phyloP scores from a whole-genome alignment of 2,329 filamentous ascomycete genomes.

The Apiospora kogelbergensis region DNA sequence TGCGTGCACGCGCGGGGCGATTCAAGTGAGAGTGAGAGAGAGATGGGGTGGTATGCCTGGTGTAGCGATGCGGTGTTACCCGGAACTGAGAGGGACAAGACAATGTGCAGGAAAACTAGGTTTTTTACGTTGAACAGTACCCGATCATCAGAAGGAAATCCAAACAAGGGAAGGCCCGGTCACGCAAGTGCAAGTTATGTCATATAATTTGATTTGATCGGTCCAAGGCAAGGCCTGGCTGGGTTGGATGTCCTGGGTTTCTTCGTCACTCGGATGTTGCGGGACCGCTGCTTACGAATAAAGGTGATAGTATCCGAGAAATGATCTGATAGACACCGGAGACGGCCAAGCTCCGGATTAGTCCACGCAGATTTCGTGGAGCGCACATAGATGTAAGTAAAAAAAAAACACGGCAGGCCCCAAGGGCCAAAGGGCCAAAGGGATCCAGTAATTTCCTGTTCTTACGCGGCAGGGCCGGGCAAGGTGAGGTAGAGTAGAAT shows the following conservation, averaged over 20 bases:
- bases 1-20: not conserved
- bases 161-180: slow-evolving; percentile 1
- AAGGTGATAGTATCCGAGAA: not conserved
- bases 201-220: not conserved
- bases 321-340: not conserved
- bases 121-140: not conserved
- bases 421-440: too few species aligned
- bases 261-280: slow-evolving; percentile 4
- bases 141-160: slow-evolving; percentile 3
- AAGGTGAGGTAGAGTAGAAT: not conserved
- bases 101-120: not conserved
- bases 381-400: not conserved
- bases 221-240: not conserved
- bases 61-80: not conserved
- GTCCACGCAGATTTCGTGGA: not conserved
- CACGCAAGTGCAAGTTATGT: slow-evolving; percentile 2
- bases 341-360: not conserved
- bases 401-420: not conserved
- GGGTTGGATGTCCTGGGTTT: not conserved
- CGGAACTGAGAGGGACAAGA: not conserved
- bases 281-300: slow-evolving; percentile 1
- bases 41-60: not conserved
- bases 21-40: not conserved
- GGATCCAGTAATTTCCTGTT: not conserved
- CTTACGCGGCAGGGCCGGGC: not conserved